Conservation (phyloP, 352 stramenopile genomes). For the Elongisporangium undulatum region DNA sequence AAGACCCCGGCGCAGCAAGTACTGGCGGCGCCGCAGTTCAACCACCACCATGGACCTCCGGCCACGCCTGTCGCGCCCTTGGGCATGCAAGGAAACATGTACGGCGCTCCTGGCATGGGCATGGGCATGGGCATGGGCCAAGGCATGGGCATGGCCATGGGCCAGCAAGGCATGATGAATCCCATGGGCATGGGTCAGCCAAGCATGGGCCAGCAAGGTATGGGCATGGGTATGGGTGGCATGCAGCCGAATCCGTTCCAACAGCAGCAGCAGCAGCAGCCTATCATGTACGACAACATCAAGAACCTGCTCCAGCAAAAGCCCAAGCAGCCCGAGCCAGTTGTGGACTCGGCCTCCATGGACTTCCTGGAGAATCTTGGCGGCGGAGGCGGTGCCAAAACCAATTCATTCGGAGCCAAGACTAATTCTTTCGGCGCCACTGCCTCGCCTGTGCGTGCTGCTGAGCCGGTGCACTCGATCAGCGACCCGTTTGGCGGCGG, state of each 20-base stretch:
- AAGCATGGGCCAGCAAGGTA: constrained; percentile 14
- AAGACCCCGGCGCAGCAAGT: constrained; percentile 45
- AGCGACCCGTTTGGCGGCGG: constrained; percentile 26
- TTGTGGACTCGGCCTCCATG: constrained; percentile 52
- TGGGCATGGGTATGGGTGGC: constrained; percentile 20
- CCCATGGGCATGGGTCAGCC: constrained; percentile 4
- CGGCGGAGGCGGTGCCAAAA: constrained; percentile 1
- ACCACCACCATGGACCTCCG: constrained; percentile 18
- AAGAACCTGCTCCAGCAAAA: constrained; percentile 80
- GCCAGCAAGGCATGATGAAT: constrained; percentile 1
- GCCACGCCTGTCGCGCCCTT: constrained; percentile 23
- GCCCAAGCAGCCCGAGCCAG: constrained; percentile 25
- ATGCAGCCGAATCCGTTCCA: constrained; percentile 24
- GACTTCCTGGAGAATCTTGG: constrained; percentile 62
- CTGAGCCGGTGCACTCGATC: not conserved
- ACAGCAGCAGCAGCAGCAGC: constrained; percentile 27
- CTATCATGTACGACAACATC: constrained; percentile 82
- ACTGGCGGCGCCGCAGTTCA: constrained; percentile 10
- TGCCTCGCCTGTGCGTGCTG: constrained; percentile 7
- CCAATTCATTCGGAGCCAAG: constrained; percentile 11
- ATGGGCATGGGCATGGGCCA: constrained; percentile 14
- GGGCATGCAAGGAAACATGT: too few relatives aligned
- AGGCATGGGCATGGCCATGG: not conserved
- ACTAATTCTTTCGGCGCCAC: constrained; percentile 13
- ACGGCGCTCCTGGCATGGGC: constrained; percentile 13